Evolutionary conservation across 148 eudicot species (phyloP), one percentile per base, ranked within the genome.

Genomic region (Camellia sinensis): DNA sequence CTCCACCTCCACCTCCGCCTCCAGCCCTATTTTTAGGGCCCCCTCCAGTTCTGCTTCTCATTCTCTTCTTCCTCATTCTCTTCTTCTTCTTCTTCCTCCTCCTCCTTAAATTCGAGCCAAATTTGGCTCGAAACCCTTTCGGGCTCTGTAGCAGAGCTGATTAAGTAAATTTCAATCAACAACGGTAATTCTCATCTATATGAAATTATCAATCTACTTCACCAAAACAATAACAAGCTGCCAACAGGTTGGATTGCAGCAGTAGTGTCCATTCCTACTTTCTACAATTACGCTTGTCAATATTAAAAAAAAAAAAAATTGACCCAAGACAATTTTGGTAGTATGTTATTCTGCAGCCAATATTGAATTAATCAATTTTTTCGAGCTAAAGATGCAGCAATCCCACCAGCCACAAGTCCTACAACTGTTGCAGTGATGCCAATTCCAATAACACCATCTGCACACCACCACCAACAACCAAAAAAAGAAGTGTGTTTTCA

Each of bases 351-450:
- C 29, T 11, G 44, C 57, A 41, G 57, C 8, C 17, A 67, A 19
- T 29, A 63, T 46, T 2, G 41, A 3, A 15, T 12, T 9, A 10
- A 74, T 74, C 78, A 80, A 11, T 80, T 84, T 77, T 79, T 90
- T 48, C 92, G 89, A 73, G 91, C 85, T 82, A 93, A 84, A 72
- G 96, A 96, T 48, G 97, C 94, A 75, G 96, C 97, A 65, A 95
- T 89, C 17, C 98, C 98, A 80, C 95, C 98, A 76, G 84, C 95
- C 37, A 95, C 63, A 67, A 95, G 88, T 80, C 96, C 96, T 62
- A 93, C 93, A 60, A 92, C 92, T 83, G 98, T 93, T 29, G 97
- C 97, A 73, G 97, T 86, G 63, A 95, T 89, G 81, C 96, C 98
- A 41, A 93, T 89, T 71, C 96, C 97, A 78, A 95, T 90, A 54